These are phyloP conservation scores for Sporormia fimetaria DNA, from an alignment of 495 filamentous ascomycete species.

Conservation along the genomic window DNA sequence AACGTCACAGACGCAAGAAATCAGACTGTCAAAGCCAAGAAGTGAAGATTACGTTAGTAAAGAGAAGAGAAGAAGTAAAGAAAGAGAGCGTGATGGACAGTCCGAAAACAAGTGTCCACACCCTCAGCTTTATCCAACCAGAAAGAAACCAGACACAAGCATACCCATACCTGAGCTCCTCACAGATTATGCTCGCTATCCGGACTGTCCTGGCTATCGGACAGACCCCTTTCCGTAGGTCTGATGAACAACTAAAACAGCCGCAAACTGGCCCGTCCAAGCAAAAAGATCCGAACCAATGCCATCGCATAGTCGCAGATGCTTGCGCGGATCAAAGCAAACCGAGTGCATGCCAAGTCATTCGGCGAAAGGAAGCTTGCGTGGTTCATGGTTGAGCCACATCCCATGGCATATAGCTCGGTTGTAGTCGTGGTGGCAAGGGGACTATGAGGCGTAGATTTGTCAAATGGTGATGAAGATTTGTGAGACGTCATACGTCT, in stretches of 20 bases:
- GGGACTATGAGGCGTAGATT: neutral
- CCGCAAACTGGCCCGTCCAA: slow-evolving; percentile 10
- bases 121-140: too few relatives aligned
- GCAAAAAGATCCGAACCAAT: neutral
- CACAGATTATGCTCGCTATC: neutral
- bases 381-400: slow-evolving; percentile 10
- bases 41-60: slow-evolving; percentile 19
- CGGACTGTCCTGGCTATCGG: slow-evolving; percentile 9
- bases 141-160: too few relatives aligned
- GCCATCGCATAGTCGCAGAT: neutral
- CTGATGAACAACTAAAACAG: slow-evolving; percentile 7
- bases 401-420: neutral
- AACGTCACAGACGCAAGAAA: slow-evolving; percentile 23
- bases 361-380: neutral
- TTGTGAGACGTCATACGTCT: neutral
- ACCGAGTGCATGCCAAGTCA: slow-evolving; percentile 2
- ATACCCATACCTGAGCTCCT: too few relatives aligned
- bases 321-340: slow-evolving; percentile 1
- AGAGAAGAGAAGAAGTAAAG: slow-evolving; percentile 10
- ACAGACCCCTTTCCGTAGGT: slow-evolving; percentile 5
- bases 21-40: slow-evolving; percentile 26
- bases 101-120: slow-evolving; percentile 7
- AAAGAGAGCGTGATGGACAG: slow-evolving; percentile 5
- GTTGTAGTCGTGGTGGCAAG: neutral
- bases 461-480: slow-evolving; percentile 1